A percentile compares a stretch with the other conserved stretches of the same genome.
These are phyloP conservation scores for Dactylorhiza incarnata DNA, from an alignment of 106 monocot species.

Conservation along the genomic window DNA sequence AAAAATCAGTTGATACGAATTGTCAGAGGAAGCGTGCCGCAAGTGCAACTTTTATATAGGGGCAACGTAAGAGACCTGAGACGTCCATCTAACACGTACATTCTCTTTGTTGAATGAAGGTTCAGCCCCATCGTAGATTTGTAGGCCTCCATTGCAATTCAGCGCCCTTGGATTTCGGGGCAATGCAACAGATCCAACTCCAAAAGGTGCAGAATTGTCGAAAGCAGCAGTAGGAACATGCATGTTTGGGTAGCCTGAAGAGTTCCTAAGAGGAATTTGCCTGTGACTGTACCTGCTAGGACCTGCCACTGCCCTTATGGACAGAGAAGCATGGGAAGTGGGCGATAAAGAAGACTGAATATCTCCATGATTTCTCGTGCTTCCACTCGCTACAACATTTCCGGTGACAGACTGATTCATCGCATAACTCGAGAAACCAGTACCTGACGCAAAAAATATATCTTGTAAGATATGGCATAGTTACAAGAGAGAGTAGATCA, in stretches of 20 bases:
- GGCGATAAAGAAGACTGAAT: neutral
- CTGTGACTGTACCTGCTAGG: conserved; percentile 5
- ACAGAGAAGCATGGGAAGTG: neutral
- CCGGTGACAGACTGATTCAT: neutral
- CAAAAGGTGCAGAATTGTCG: neutral
- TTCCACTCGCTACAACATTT: neutral
- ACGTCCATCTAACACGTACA: neutral
- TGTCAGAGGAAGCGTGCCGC: neutral
- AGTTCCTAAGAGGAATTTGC: neutral
- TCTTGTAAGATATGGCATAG: neutral
- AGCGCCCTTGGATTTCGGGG: neutral
- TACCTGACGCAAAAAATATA: neutral
- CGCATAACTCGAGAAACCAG: neutral
- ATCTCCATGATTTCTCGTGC: neutral
- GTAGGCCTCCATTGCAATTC: neutral
- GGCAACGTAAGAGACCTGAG: neutral
- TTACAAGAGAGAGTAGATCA: neutral
- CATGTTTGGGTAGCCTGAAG: neutral
- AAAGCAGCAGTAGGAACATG: neutral
- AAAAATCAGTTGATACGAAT: neutral
- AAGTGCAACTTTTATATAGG: neutral
- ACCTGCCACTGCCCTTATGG: neutral
- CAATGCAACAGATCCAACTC: neutral
- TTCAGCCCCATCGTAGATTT: neutral
- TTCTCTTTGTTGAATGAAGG: neutral